Evolutionary conservation across 1,284 basidiomycete species (phyloP), one percentile per base, ranked within the genome.

Genomic region (Exobasidium rhododendri): DNA sequence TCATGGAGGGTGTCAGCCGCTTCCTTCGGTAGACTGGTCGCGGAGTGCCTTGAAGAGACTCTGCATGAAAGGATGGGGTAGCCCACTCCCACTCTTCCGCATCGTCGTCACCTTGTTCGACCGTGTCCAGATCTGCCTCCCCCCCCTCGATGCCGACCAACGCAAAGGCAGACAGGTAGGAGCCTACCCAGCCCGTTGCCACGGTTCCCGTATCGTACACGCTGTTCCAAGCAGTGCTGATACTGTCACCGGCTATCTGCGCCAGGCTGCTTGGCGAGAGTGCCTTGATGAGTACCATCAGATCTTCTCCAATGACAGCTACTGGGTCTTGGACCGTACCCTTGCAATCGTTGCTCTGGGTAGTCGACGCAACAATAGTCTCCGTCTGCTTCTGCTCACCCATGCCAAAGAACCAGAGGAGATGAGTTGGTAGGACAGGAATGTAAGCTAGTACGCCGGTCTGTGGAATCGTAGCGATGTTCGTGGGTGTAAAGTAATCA

Each of bases 81-180:
- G 61, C 64, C 52, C 68, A 72, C 28, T 73, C 71, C 68, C 68
- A 73, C 17, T 68, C 65, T 52, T 71, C 66, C 6, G 68, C 68
- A 24, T 52, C 55, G n/a, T 63, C 61, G 40, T 64, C 62, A 20
- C 44, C 61, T n/a, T 30, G 53, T 30, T 64, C 60, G 17, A 22
- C 28, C 10, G 20, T 24, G 35, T 55, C 14, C 17, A 55, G 17
- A n/a, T 55, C 28, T 14, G 20, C 11, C 11, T 54, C n/a, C 14
- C 31, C 53, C 17, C 10, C 7, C 28, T 31, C 53, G 28, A 22
- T 20, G 17, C 31, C 49, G n/a, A 17, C 20, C 11, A 40, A 7
- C 7, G 35, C 35, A 7, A 40, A 40, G 10, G 7, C 14, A 6
- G 29, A 14, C 30, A 35, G 35, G 4, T 13, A n/a, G 14, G 52